Evolutionary conservation across 768 basidiomycete genomes (phyloP), one percentile per base, ranked within the genome.

Genomic region (Mrakia gelida): DNA sequence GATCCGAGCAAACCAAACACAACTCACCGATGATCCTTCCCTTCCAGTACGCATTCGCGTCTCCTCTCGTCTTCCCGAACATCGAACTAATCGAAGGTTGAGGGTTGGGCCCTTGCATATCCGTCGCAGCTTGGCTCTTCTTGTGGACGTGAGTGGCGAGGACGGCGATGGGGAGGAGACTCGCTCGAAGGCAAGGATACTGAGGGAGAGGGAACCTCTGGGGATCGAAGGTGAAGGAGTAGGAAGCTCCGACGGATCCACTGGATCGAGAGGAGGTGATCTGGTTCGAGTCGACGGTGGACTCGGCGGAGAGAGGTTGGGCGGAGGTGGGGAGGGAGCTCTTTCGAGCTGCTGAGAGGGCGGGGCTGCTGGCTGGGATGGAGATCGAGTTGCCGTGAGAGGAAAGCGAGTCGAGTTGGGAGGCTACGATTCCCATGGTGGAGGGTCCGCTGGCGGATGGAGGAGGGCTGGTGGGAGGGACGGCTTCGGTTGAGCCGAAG

Each of bases 141-240:
- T 70, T 70, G 34, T 70, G 67, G 26, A 70, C 67, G 38, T 70
- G 67, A 18, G 67, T 70, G 7, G 41, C 67, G 67, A 70, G 67
- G 10, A 70, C 67, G 26, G 67, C 67, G 32, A 70, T 70, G 21
- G 67, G 67, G 38, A 70, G 67, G 38, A 70, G 67, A 10, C 41
- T 15, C 3, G 67, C 67, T 43, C 67, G 34, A 16, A 70, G 26
- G 38, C 38, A 41, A 34, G 67, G 67, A 11, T 70, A 70, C 18
- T 18, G 21, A 34, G 67, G 67, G 26, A 70, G 67, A 18, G 67
- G 67, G 38, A 70, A 70, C 38, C 23, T 18, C 67, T 70, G 34
- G 1, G 67, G 67, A 30, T 70, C 38, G 34, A 70, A 70, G 11
- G 67, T 43, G 67, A 41, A 70, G 34, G 67, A 41, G 26, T 41